Evolutionary conservation across 2,329 filamentous ascomycete genomes (phyloP).

Genomic region (Aspergillus fischeri): DNA sequence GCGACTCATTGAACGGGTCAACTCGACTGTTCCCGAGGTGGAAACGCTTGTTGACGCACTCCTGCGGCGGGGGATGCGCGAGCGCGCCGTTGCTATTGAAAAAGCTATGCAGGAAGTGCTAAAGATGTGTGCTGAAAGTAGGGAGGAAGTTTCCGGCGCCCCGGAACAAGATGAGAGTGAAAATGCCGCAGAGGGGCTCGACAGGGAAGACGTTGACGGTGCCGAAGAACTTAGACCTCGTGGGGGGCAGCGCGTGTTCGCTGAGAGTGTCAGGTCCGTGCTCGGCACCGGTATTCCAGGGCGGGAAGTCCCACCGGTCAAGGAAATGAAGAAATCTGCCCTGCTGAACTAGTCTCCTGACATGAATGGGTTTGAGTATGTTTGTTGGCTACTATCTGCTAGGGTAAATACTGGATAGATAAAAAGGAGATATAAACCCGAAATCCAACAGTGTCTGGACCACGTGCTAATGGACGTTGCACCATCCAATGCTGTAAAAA

Average conservation of each 20-base stretch:
- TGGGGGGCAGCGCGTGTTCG: conserved; percentile 34
- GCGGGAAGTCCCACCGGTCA: conserved; percentile 51
- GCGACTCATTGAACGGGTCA: conserved; percentile 77
- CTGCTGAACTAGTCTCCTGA: conserved; percentile 26
- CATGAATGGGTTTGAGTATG: neutral
- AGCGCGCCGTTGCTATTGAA: conserved; percentile 76
- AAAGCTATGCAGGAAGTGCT: conserved; percentile 69
- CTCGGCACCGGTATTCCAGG: conserved; percentile 30
- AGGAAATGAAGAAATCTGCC: conserved; percentile 40
- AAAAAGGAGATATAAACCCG: neutral
- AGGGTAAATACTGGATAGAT: conserved; percentile 1
- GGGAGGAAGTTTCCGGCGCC: conserved; percentile 65
- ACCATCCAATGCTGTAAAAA: neutral
- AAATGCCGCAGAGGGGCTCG: conserved; percentile 12
- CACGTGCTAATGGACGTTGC: neutral
- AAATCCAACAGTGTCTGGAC: neutral
- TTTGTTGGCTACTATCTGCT: neutral
- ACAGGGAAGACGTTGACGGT: conserved; percentile 4
- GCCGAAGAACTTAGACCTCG: conserved; percentile 17
- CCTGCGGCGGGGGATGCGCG: conserved; percentile 76
- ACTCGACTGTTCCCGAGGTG: conserved; percentile 67
- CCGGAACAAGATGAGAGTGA: conserved; percentile 19
- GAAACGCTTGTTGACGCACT: conserved; percentile 71
- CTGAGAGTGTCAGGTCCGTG: conserved; percentile 38
- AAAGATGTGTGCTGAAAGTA: conserved; percentile 61